A percentile compares a stretch with the other conserved stretches of the same genome.
Conservation (phyloP, 768 basidiomycete species). For the Russula abietina region DNA sequence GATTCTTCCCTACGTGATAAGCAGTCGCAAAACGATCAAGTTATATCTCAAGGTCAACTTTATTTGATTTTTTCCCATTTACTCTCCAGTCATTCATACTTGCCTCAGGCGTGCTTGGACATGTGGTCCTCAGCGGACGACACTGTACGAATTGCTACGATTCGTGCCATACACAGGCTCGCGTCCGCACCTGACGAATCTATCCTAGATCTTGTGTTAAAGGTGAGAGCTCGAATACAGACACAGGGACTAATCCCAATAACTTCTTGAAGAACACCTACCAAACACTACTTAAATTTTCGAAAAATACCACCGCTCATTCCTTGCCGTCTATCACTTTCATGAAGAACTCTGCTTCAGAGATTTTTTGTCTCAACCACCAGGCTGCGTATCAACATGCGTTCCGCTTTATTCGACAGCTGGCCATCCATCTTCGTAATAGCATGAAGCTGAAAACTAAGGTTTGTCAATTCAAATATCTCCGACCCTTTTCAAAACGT, state of each 20-base stretch:
- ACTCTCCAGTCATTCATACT: not conserved
- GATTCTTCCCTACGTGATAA: slow-evolving; percentile 81
- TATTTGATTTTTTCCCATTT: not conserved
- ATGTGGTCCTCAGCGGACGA: slow-evolving; percentile 83
- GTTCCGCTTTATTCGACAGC: slow-evolving; percentile 91
- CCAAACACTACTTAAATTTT: slow-evolving; percentile 73
- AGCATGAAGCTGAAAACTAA: slow-evolving; percentile 87
- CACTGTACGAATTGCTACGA: slow-evolving; percentile 74
- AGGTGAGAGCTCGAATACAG: slow-evolving; percentile 43
- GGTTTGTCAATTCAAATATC: slow-evolving; percentile 36
- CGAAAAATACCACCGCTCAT: slow-evolving; percentile 79
- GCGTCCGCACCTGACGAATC: slow-evolving; percentile 72
- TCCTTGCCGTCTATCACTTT: slow-evolving; percentile 88
- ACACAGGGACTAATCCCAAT: not conserved
- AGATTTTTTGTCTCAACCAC: slow-evolving; percentile 78
- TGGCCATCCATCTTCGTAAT: slow-evolving; percentile 87
- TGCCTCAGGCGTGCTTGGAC: slow-evolving; percentile 64
- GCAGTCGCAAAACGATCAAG: slow-evolving; percentile 79
- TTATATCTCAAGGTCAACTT: slow-evolving; percentile 71
- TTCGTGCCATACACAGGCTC: slow-evolving; percentile 76
- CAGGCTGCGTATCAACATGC: slow-evolving; percentile 83
- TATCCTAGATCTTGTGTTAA: slow-evolving; percentile 79
- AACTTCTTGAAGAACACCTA: slow-evolving; percentile 65
- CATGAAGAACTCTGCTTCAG: slow-evolving; percentile 97
- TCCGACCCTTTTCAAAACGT: too few relatives aligned